Conservation (phyloP, 2,329 filamentous ascomycete genomes). For the Chaetomium sp. region DNA sequence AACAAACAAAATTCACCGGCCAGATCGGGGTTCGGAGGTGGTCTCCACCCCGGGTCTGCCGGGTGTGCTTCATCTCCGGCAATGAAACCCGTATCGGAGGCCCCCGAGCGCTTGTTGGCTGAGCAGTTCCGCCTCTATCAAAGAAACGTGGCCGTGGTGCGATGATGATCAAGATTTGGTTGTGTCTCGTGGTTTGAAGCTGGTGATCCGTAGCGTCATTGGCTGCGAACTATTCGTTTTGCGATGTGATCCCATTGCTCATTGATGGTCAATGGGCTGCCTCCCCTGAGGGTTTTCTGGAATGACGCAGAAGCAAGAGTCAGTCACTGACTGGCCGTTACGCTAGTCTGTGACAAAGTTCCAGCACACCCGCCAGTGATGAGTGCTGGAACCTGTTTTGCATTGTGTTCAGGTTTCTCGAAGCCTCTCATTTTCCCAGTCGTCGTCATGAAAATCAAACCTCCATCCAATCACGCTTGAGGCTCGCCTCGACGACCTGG, state of each 20-base stretch:
- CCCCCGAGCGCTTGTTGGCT: not conserved
- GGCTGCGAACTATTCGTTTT: not conserved
- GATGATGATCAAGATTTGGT: not conserved
- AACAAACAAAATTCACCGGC: not conserved
- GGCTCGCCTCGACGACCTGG: not conserved
- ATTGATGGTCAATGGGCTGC: not conserved
- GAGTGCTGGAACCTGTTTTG: not conserved
- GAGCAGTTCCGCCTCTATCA: no score
- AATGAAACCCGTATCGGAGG: not conserved
- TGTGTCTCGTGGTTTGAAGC: not conserved
- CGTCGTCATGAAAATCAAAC: slow-evolving; percentile 1
- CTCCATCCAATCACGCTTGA: not conserved
- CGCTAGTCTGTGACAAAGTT: not conserved
- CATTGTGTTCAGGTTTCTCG: slow-evolving; percentile 7
- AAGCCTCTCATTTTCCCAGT: not conserved
- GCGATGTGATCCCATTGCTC: no score
- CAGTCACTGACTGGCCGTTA: not conserved
- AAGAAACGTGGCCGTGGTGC: not conserved
- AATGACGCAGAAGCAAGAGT: not conserved
- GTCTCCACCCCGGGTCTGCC: not conserved
- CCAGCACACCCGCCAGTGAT: no score
- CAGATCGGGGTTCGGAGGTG: slow-evolving; percentile 2
- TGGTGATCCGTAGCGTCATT: not conserved
- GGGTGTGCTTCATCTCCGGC: not conserved
- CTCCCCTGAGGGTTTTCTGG: not conserved